Evolutionary conservation across 305 asterid genomes (phyloP).

Genomic region (Stenogyne calaminthoides): DNA sequence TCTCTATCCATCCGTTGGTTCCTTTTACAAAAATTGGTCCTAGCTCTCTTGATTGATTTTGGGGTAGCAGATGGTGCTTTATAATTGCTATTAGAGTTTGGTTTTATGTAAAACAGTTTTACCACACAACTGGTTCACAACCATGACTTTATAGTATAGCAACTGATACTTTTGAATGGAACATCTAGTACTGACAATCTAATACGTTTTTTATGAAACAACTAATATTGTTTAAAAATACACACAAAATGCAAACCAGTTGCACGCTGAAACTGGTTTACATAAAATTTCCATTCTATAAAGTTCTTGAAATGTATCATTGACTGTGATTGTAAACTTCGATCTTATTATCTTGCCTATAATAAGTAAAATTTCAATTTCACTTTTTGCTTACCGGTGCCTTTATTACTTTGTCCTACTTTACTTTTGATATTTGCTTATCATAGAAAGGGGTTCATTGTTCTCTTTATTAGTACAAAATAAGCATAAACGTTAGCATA

Average conservation of each 20-base stretch:
- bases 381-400: no score
- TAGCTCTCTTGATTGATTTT: not conserved
- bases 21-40: not conserved
- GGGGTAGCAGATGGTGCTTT: not conserved
- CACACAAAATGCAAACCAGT: no score
- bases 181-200: no score
- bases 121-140: no score
- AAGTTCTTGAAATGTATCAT: not conserved
- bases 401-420: not conserved
- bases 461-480: not conserved
- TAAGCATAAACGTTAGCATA: not conserved
- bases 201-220: no score
- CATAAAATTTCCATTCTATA: not conserved
- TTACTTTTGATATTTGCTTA: not conserved
- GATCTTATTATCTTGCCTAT: not conserved
- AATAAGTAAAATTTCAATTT: not conserved
- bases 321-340: not conserved
- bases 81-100: not conserved
- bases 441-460: no score
- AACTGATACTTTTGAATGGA: no score
- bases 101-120: no score
- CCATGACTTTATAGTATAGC: no score
- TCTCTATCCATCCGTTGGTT: not conserved
- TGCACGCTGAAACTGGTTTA: no score
- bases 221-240: no score